phyloP scores from a whole-genome alignment of 2,329 filamentous ascomycete species.

The Aspergillus costaricaensis region DNA sequence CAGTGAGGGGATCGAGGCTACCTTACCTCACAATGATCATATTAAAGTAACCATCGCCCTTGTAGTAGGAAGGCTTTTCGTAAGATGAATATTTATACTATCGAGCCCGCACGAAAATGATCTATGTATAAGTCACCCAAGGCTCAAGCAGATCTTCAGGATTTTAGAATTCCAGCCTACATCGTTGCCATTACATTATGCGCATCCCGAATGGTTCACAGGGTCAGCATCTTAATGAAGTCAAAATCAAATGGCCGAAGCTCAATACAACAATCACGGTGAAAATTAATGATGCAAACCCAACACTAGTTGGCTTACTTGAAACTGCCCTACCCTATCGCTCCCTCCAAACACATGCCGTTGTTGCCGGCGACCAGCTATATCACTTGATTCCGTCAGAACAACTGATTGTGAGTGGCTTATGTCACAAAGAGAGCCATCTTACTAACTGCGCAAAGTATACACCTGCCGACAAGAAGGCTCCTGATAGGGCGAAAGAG shows the following conservation, averaged over 20 bases:
- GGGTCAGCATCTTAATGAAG: not conserved
- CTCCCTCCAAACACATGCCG: conserved; percentile 19
- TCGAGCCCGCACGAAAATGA: too few species aligned
- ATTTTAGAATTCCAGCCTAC: too few species aligned
- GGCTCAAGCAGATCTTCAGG: too few species aligned
- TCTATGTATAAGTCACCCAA: too few species aligned
- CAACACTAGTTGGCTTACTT: conserved; percentile 10
- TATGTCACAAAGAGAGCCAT: not conserved
- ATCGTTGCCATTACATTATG: too few species aligned
- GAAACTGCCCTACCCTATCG: conserved; percentile 14
- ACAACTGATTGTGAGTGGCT: conserved; percentile 10
- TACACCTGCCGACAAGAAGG: conserved; percentile 12
- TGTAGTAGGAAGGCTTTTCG: too few species aligned
- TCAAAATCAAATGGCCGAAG: conserved; percentile 20
- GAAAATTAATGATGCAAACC: conserved; percentile 11
- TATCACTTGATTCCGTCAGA: conserved; percentile 19
- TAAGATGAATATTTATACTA: too few species aligned
- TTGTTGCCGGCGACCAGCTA: conserved; percentile 19
- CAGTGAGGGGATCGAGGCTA: too few species aligned
- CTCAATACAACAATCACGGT: conserved; percentile 11
- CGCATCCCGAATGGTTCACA: too few species aligned
- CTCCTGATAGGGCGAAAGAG: conserved; percentile 11
- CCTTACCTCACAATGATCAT: too few species aligned
- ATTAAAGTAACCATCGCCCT: too few species aligned
- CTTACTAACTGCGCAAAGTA: conserved; percentile 6